Evolutionary conservation across 192 early-diverging fungal species (phyloP), one percentile per base, ranked within the genome.

Genomic region (Coemansia sp.): DNA sequence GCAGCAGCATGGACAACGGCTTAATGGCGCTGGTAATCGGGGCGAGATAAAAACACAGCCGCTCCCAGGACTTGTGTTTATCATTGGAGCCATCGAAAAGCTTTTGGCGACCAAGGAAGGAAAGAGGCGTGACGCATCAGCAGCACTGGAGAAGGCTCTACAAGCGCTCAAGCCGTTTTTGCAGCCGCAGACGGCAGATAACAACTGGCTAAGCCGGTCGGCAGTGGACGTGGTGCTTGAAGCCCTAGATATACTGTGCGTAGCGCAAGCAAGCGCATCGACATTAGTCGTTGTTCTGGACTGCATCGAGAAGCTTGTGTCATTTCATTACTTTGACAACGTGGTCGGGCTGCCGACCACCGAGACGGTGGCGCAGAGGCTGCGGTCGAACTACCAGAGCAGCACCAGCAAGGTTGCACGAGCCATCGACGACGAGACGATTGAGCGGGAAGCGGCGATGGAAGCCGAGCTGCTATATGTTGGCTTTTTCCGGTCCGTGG

Each of bases 251-350:
- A 58, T 91, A 25, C 88, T 90, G 7, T 93, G 92, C 71, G 84
- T 84, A 39, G 85, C 90, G 53, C 81, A 86, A n/a, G 82, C 81
- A 63, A 74, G 29, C 15, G 33, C 85, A 1, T 71, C 86, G 1
- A 75, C 93, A 10, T 82, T 88, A 45, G 86, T 83, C 5, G 86
- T 89, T 20, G 88, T 91, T 0, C 75, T 95, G 39, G 93, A 95
- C 63, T 93, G 92, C 71, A 78, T 95, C 8, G 93, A 92, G 55
- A 92, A 92, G 74, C 85, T 89, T 26, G 85, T 90, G 21, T 86
- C 87, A 12, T 89, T 87, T 64, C 85, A 86, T 48, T 86, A 86
- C 66, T 76, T 88, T 39, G 83, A 79, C 28, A 79, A 83, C 64
- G 55, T 69, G 39, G 45, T 58, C 13, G 65, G 48, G 12, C 34